Evolutionary conservation across 2,329 filamentous ascomycete genomes (phyloP).

Genomic region (Xylariaceae sp.): DNA sequence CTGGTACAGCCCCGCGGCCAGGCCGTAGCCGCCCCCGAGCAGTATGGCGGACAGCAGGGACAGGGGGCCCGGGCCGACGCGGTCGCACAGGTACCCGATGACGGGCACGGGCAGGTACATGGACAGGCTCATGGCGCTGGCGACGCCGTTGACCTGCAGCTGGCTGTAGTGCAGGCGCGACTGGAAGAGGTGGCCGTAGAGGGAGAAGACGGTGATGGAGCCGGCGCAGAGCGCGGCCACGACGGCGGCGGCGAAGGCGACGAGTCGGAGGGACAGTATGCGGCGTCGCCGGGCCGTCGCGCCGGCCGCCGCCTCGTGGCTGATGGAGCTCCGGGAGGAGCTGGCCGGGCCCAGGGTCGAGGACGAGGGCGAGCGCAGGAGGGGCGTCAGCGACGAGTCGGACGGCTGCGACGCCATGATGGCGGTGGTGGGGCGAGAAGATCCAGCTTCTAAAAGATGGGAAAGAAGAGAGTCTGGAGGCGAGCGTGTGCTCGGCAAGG

Average conservation of each 20-base stretch:
- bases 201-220: constrained; percentile 85
- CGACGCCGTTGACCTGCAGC: constrained; percentile 81
- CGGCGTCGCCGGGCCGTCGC: constrained; percentile 15
- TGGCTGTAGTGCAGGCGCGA: constrained; percentile 81
- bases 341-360: constrained; percentile 21
- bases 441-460: too few species aligned
- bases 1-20: constrained; percentile 72
- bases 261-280: constrained; percentile 25
- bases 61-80: constrained; percentile 71
- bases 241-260: constrained; percentile 49
- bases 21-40: constrained; percentile 74
- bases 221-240: constrained; percentile 68
- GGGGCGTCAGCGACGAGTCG: constrained; percentile 16
- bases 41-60: constrained; percentile 64
- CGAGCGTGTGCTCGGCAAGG: too few species aligned
- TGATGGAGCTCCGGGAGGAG: constrained; percentile 22
- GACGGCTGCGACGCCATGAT: constrained; percentile 14
- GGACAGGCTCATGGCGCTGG: constrained; percentile 77
- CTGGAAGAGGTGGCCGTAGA: constrained; percentile 89
- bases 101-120: constrained; percentile 89
- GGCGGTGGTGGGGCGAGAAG: constrained; percentile 3
- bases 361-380: constrained; percentile 19
- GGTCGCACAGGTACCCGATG: constrained; percentile 87
- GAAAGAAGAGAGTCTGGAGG: too few species aligned
- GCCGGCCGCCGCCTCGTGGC: constrained; percentile 18